Conservation (phyloP, 164 flowering plant species). For the Magnolia changhungtana region DNA sequence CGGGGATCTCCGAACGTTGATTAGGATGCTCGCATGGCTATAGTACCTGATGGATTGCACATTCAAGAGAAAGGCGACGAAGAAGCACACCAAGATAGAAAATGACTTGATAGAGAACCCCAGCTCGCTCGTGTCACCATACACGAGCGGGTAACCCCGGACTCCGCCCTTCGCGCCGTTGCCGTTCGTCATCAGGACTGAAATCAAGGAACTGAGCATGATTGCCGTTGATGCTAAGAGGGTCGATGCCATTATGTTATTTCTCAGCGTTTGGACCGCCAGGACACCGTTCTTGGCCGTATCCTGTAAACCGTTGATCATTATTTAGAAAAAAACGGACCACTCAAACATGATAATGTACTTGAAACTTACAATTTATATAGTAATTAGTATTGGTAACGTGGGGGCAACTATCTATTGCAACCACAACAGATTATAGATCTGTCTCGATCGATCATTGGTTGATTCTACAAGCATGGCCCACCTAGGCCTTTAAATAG, state of each 20-base stretch:
- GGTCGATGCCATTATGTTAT: slow-evolving; percentile 96
- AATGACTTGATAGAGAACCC: slow-evolving; percentile 66
- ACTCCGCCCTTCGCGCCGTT: neutral
- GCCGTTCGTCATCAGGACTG: slow-evolving; percentile 51
- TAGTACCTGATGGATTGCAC: slow-evolving; percentile 86
- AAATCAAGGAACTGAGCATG: slow-evolving; percentile 74
- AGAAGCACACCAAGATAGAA: slow-evolving; percentile 60
- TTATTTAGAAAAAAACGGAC: neutral
- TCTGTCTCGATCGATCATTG: too few relatives aligned
- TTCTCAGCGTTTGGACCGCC: slow-evolving; percentile 77
- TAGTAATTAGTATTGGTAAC: too few relatives aligned
- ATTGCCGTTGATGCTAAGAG: slow-evolving; percentile 77
- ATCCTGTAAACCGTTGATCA: slow-evolving; percentile 37
- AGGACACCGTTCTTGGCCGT: slow-evolving; percentile 64
- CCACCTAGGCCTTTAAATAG: too few relatives aligned
- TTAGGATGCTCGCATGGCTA: slow-evolving; percentile 83
- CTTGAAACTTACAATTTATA: too few relatives aligned
- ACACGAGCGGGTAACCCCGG: slow-evolving; percentile 10
- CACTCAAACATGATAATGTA: neutral
- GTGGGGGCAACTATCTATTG: too few relatives aligned
- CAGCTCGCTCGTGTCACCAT: slow-evolving; percentile 50
- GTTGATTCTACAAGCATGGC: too few relatives aligned
- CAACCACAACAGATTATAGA: too few relatives aligned
- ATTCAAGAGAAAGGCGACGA: slow-evolving; percentile 64
- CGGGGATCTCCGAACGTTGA: slow-evolving; percentile 51